A percentile compares a stretch with the other conserved stretches of the same genome.
These are phyloP conservation scores for Sporothrix phasma DNA, from an alignment of 2,329 filamentous ascomycete genomes.

Conservation along the genomic window DNA sequence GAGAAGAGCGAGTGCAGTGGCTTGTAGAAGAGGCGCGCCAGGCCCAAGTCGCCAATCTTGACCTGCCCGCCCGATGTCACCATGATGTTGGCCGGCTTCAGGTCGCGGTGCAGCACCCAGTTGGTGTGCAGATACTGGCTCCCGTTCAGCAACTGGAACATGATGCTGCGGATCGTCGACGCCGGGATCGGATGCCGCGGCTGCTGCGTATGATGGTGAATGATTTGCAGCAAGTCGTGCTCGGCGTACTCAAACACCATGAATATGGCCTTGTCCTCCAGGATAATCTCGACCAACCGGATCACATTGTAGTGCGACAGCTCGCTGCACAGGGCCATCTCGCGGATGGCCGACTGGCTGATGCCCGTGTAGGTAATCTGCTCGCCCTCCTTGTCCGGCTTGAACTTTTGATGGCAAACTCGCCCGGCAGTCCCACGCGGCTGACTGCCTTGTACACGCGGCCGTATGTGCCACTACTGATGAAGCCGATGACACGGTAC, in stretches of 20 bases:
- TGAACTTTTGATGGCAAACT: slow-evolving; percentile 99
- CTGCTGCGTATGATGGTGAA: slow-evolving; percentile 91
- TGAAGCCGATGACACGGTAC: slow-evolving; percentile 96
- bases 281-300: slow-evolving; percentile 83
- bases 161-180: slow-evolving; percentile 79
- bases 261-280: slow-evolving; percentile 98
- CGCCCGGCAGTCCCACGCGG: slow-evolving; percentile 60
- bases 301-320: slow-evolving; percentile 84
- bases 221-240: slow-evolving; percentile 93
- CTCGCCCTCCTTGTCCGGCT: slow-evolving; percentile 97
- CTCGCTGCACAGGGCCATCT: slow-evolving; percentile 95
- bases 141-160: slow-evolving; percentile 92
- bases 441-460: slow-evolving; percentile 92
- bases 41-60: slow-evolving; percentile 87
- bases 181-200: slow-evolving; percentile 82
- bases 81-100: slow-evolving; percentile 98
- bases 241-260: slow-evolving; percentile 99
- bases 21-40: slow-evolving; percentile 89
- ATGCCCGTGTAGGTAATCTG: slow-evolving; percentile 91
- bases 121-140: slow-evolving; percentile 91
- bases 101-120: slow-evolving; percentile 93
- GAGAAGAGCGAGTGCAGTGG: slow-evolving; percentile 83
- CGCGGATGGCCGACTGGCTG: slow-evolving; percentile 90
- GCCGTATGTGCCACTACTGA: slow-evolving; percentile 95
- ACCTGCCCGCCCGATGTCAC: slow-evolving; percentile 84